Percentiles rank a stretch among this genome's conserved stretches.
Evolutionary conservation across 106 monocot species (phyloP).

Genomic region (Dioscorea dumetorum): DNA sequence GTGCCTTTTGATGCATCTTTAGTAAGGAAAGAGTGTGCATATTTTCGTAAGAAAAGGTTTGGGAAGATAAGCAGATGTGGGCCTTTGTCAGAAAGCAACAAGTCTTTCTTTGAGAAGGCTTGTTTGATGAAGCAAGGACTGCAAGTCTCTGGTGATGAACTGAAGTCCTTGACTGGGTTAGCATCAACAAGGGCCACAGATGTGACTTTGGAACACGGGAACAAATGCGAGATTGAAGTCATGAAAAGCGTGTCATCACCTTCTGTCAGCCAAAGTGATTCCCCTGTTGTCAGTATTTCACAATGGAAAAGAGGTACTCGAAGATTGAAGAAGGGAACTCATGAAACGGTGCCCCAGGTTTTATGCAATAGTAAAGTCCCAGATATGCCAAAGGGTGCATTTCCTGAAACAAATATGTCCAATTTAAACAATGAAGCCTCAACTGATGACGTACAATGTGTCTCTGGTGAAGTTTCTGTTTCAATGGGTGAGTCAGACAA

Average conservation of each 20-base stretch:
- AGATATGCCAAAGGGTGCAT: no score
- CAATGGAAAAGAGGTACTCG: conserved; percentile 12
- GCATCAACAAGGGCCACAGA: neutral
- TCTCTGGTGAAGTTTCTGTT: conserved; percentile 28
- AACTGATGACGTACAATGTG: conserved; percentile 6
- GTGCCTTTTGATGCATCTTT: conserved; percentile 9
- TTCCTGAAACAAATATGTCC: neutral
- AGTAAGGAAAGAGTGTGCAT: conserved; percentile 42
- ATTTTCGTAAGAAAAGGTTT: conserved; percentile 59
- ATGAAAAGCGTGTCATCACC: no score
- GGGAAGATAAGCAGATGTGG: conserved; percentile 9
- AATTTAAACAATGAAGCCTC: conserved; percentile 1
- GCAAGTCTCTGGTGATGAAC: conserved; percentile 12
- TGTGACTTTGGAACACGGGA: neutral
- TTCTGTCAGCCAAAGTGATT: no score
- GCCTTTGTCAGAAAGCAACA: no score
- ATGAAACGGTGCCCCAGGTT: neutral
- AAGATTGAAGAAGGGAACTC: conserved; percentile 23
- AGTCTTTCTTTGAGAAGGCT: conserved; percentile 7
- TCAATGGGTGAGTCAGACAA: conserved; percentile 17
- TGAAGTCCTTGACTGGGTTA: conserved; percentile 5
- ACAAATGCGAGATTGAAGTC: no score
- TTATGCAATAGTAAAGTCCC: no score
- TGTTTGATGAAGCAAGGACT: conserved; percentile 11
- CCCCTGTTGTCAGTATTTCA: neutral